Conservation (phyloP, 306 rosid species). For the Quercus engelmannii region DNA sequence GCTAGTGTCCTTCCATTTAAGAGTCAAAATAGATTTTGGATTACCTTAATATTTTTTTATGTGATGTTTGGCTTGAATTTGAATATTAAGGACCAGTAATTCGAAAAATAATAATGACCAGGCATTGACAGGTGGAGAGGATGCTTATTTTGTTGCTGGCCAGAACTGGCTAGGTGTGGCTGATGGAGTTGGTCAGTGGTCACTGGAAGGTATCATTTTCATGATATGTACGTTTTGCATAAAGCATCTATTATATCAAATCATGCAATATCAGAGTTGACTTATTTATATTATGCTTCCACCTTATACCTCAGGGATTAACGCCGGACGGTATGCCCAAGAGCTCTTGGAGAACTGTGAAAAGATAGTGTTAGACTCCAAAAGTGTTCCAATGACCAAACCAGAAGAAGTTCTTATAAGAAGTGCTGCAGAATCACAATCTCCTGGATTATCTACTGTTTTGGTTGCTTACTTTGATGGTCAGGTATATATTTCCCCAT, state of each 20-base stretch:
- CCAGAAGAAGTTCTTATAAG: conserved; percentile 54
- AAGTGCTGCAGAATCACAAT: conserved; percentile 47
- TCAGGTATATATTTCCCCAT: conserved; percentile 43
- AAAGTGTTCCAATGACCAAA: conserved; percentile 28
- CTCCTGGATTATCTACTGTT: conserved; percentile 55
- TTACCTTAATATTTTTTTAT: neutral
- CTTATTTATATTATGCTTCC: neutral
- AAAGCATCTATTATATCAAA: conserved; percentile 13
- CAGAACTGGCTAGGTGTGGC: conserved; percentile 74
- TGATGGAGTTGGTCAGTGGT: conserved; percentile 80
- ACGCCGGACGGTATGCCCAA: conserved; percentile 40
- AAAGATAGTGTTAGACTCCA: conserved; percentile 36
- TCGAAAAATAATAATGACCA: conserved; percentile 55
- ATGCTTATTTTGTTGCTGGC: conserved; percentile 61
- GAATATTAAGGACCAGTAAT: conserved; percentile 24
- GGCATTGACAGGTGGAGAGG: conserved; percentile 70
- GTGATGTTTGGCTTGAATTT: conserved; percentile 11
- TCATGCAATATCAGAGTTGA: neutral
- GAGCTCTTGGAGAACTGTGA: conserved; percentile 66
- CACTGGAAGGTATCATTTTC: conserved; percentile 56
- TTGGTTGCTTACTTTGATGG: conserved; percentile 72
- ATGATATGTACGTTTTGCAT: conserved; percentile 9
- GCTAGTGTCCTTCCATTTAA: neutral
- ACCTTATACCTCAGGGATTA: conserved; percentile 39
- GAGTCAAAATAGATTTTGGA: neutral